Base-by-base conservation (phyloP, 1,284 basidiomycete genomes). In the Tylopilus microsporus region DNA sequence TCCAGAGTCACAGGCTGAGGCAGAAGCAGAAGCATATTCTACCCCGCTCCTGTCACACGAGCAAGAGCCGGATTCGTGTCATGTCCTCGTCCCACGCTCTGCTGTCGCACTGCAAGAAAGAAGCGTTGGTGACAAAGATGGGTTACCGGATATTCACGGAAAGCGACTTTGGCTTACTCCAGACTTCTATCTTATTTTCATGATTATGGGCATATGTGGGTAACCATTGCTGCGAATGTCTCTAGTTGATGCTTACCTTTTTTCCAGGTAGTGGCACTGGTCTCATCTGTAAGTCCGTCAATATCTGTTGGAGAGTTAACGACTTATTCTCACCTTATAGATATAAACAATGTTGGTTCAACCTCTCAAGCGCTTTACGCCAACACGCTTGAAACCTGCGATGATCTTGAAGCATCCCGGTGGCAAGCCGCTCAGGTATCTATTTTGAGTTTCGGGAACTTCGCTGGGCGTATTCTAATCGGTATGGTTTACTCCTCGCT, bases 331-430 rank as follows among this genome's bases (percentile, higher is more conserved):
- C n/a, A n/a, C n/a, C n/a, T n/a, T n/a, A n/a, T n/a, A n/a, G n/a
- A n/a, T n/a, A n/a, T n/a, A n/a, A n/a, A n/a, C n/a, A 98, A 98
- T 65, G 92, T 93, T 25, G 94, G 94, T n/a, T 88, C 89, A 0
- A 92, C 97, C 70, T 86, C 94, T 0, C 87, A 92, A 69, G 91
- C 91, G 0, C 78, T 98, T 16, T 92, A 86, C 61, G 83, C 87
- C 15, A 79, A 87, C 60, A 82, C 82, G 9, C 81, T 86, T 52
- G 72, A 81, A 1, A 67, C 78, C 5, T 91, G 88, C 65, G 85
- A 92, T 65, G 82, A 83, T 21, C 71, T 79, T 0, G 78, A 80
- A 61, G 85, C 92, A 0, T 80, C 86, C 2, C 82, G 83, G 55
- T 87, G 87, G 80, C 94, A 98, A 75, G 87, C 91, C 0, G 79